These are phyloP conservation scores for Torulaspora franciscae DNA, from an alignment of 805 yeast genomes.

Conservation along the genomic window DNA sequence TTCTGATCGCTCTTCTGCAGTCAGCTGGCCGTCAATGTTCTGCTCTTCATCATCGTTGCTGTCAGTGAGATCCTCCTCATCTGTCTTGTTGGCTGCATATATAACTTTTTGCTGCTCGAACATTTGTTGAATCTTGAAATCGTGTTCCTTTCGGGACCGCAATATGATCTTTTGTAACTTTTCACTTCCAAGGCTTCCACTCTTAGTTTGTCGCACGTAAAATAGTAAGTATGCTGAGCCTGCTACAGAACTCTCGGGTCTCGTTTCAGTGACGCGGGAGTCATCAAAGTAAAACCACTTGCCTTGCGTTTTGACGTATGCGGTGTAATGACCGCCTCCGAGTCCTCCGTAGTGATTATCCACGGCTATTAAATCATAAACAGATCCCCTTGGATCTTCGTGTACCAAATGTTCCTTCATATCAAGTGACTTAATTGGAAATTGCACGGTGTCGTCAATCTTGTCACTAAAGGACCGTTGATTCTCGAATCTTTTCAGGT, in stretches of 20 bases:
- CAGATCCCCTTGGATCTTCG: conserved; percentile 28
- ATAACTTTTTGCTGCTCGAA: conserved; percentile 24
- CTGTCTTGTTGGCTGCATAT: conserved; percentile 27
- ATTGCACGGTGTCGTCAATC: conserved; percentile 76
- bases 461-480: conserved; percentile 84
- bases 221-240: conserved; percentile 86
- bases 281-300: conserved; percentile 92
- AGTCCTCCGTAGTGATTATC: conserved; percentile 95
- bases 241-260: conserved; percentile 56
- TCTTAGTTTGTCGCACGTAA: conserved; percentile 52
- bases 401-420: conserved; percentile 53
- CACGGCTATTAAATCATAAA: conserved; percentile 86
- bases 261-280: conserved; percentile 59
- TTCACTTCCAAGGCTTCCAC: conserved; percentile 44
- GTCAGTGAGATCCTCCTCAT: conserved; percentile 19
- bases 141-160: conserved; percentile 39
- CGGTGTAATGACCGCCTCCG: conserved; percentile 97
- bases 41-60: conserved; percentile 18
- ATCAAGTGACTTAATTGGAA: conserved; percentile 81
- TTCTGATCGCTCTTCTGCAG: neutral
- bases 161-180: conserved; percentile 40
- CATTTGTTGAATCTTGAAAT: conserved; percentile 22
- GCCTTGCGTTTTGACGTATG: conserved; percentile 75
- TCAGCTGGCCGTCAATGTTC: neutral
- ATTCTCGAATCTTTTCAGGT: conserved; percentile 83